Evolutionary conservation across 2,329 filamentous ascomycete species (phyloP), one percentile per base, ranked within the genome.

Genomic region (Drechslerella coelobrocha): DNA sequence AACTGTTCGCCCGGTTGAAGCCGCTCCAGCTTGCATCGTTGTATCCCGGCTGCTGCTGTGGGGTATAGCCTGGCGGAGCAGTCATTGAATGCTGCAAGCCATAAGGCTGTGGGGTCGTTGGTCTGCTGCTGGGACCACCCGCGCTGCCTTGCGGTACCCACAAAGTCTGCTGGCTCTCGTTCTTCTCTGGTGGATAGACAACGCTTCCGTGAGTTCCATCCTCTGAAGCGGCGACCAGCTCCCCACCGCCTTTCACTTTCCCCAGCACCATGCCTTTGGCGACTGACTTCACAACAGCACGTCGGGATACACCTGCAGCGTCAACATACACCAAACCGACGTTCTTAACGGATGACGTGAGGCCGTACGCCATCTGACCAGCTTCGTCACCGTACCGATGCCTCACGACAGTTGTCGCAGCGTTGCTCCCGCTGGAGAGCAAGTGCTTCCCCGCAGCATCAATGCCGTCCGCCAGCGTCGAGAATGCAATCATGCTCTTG

Each of bases 311-410:
- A 34, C 94, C 94, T 0, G 92, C 89, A 1, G 95, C 93, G 76
- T 99, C 94, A 71, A 99, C 96, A 78, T 99, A 99, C 29, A 99
- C 94, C 26, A 99, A 83, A 4, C 92, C 94, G 6, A 97, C 94
- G 74, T 97, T 99, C 83, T 94, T 96, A 76, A 97, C 88, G 23
- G 92, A 93, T 3, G 91, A 88, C 0, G 91, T 90, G 19, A 99
- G 79, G 57, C 90, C 84, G 43, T 84, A 83, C 1, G 91, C 88
- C 14, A 97, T 83, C 34, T 88, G 84, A 14, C 92, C 91, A 0
- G 94, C 94, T 79, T 99, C 91, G 0, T 84, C 77, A 2, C 94
- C 94, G 82, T 92, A 99, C 73, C 87, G 88, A 79, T 97, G 94
- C n/a, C 88, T 85, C 2, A 97, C 91, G 55, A 97, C 88, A 0